phyloP scores from a whole-genome alignment of 495 filamentous ascomycete species.

The Lophium mytilinum region DNA sequence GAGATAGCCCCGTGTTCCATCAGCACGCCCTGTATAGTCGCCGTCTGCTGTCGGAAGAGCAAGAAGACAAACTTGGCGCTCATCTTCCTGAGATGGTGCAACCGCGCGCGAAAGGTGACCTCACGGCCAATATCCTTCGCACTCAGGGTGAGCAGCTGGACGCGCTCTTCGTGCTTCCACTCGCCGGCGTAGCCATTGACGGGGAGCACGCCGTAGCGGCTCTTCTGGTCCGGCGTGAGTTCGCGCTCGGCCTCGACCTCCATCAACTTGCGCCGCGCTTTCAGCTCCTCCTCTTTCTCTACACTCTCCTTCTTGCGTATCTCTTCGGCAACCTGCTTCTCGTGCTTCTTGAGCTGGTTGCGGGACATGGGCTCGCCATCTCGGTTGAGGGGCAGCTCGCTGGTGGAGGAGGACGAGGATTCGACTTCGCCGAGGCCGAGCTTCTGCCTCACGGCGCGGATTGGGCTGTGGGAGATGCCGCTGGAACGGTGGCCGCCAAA shows the following conservation, averaged over 20 bases:
- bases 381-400: conserved; percentile 30
- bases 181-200: conserved; percentile 38
- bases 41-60: conserved; percentile 74
- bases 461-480: conserved; percentile 17
- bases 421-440: conserved; percentile 20
- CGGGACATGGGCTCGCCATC: conserved; percentile 34
- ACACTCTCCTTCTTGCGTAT: conserved; percentile 25
- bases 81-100: conserved; percentile 82
- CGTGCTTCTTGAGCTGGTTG: conserved; percentile 36
- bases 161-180: conserved; percentile 36
- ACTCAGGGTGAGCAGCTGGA: conserved; percentile 23
- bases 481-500: not conserved
- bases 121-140: conserved; percentile 55
- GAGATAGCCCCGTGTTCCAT: conserved; percentile 50
- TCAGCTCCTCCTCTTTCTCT: conserved; percentile 27
- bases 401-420: conserved; percentile 15
- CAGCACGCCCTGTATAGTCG: conserved; percentile 72
- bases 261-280: conserved; percentile 28
- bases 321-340: conserved; percentile 29
- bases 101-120: conserved; percentile 69
- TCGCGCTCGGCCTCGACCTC: conserved; percentile 29
- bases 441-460: conserved; percentile 25
- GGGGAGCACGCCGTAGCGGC: conserved; percentile 30
- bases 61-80: conserved; percentile 89
- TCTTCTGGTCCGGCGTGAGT: conserved; percentile 29